Conservation (phyloP, 768 basidiomycete genomes). For the Lentinula sp. region DNA sequence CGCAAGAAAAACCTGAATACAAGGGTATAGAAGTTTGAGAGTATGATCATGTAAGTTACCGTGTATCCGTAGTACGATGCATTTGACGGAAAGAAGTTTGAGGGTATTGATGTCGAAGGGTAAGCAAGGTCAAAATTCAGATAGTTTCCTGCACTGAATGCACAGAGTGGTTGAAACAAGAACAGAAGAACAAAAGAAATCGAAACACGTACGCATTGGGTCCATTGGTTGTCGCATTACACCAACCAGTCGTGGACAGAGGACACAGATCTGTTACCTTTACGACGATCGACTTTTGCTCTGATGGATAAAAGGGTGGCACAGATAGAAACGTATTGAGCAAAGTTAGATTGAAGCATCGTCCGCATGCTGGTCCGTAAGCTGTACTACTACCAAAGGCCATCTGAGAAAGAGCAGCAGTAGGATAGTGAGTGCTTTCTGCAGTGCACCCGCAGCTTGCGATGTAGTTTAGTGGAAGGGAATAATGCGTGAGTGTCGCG, state of each 20-base stretch:
- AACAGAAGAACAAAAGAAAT: conserved; percentile 1
- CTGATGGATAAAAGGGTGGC: conserved; percentile 65
- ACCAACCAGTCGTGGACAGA: conserved; percentile 56
- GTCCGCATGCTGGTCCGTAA: conserved; percentile 69
- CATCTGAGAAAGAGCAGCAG: conserved; percentile 74
- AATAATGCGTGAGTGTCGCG: conserved; percentile 79
- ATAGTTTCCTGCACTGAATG: conserved; percentile 52
- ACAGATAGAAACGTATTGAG: conserved; percentile 58
- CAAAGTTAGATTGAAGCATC: conserved; percentile 74
- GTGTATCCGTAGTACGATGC: conserved; percentile 56
- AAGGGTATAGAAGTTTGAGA: neutral
- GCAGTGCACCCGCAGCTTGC: conserved; percentile 76
- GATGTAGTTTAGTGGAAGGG: conserved; percentile 46
- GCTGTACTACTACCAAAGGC: conserved; percentile 71
- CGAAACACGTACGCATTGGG: conserved; percentile 53
- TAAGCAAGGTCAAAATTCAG: conserved; percentile 83
- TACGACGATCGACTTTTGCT: conserved; percentile 56
- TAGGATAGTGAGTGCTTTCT: conserved; percentile 62
- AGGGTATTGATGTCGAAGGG: conserved; percentile 65
- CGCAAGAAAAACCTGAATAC: neutral
- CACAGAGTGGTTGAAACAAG: neutral
- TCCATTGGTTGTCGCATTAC: conserved; percentile 53
- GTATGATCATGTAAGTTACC: conserved; percentile 11
- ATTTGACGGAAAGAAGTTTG: conserved; percentile 72
- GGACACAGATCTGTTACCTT: conserved; percentile 84